Evolutionary conservation across 345 rosid species (phyloP), one percentile per base, ranked within the genome.

Genomic region (Lepidium sativum): DNA sequence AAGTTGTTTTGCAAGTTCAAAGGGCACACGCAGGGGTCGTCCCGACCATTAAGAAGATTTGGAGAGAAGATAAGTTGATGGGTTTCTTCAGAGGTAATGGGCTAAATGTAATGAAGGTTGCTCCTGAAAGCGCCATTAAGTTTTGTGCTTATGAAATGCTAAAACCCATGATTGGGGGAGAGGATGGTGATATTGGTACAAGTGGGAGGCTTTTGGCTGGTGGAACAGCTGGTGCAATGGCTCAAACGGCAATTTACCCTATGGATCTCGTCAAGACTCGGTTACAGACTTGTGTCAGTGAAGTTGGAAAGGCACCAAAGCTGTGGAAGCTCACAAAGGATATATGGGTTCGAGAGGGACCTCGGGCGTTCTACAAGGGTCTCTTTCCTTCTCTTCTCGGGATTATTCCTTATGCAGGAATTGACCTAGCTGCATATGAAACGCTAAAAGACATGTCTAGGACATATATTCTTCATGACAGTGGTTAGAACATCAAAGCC

Each of bases 231-330:
- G 99, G 99, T 78, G 99, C 96, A 2, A 69, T 95, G 72, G 96
- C 97, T 62, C 99, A 95, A 51, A 73, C 95, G 74, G 82, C 88
- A 54, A 84, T 95, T 58, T 95, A 95, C 68, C 99, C 99, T 2
- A 69, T 95, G 82, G 97, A 95, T 83, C 96, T 95, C n/a, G 94
- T 95, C 70, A 95, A 95, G 81, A 95, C 97, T 60, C 83, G 99
- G 44, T 80, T 95, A 55, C 99, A 95, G 71, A 91, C 96, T 76
- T 75, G 67, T 70, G 80, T 70, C 11, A 70, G 81, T 65, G 91
- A 85, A 33, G 80, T 81, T 70, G 97, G 97, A 62, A 85, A 78
- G 65, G 82, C 80, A 61, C 96, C 95, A 1, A 82, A 75, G 47
- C 60, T 91, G 65, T 85, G 85, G 69, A 75, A 60, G 23, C 80